Base-by-base conservation (phyloP, 2,329 filamentous ascomycete species). In the Aspergillus ustus region DNA sequence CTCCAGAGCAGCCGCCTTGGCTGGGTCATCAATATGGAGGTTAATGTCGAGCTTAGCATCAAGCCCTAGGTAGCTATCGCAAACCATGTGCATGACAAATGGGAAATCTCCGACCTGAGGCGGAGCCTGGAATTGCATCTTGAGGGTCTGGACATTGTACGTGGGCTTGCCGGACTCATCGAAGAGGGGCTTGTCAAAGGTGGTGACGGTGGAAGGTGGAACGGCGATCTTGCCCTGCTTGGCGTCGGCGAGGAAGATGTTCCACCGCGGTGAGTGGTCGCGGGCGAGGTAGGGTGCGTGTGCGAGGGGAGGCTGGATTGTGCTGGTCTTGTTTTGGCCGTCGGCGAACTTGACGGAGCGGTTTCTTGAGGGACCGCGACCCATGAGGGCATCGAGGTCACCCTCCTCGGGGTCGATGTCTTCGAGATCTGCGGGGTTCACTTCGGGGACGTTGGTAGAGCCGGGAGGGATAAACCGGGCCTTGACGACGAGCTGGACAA, bases 191-290 rank as follows among this genome's bases (percentile, higher is more conserved):
- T 93, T 91, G 77, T 97, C 93, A 75, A 99, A 98, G 50, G 89
- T 89, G 46, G 89, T 89, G 79, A 99, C 98, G n/a, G 91, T 92
- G 77, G 97, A 97, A 0, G 96, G 95, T 2, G 94, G 94, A 2
- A 99, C 95, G 19, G 94, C 93, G 79, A 99, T 94, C 80, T 96
- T 96, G 73, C 92, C 93, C 75, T 96, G 91, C 80, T 96, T 96
- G 70, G 89, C 91, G 76, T 99, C 95, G 62, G 92, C 92, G 56
- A 99, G 86, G 84, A 99, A 98, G 51, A 97, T 87, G 72, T 97
- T 89, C 94, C 94, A 99, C 72, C 89, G 87, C 17, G 96, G 94
- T 37, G 92, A 90, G 75, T 96, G 90, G 70, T 97, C 92, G 63
- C 92, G 91, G 31, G 93, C 88, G 70, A 93, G 94, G 79, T 95